phyloP scores from a whole-genome alignment of 108 stramenopile species.

The Pseudonitzschia pungens region DNA sequence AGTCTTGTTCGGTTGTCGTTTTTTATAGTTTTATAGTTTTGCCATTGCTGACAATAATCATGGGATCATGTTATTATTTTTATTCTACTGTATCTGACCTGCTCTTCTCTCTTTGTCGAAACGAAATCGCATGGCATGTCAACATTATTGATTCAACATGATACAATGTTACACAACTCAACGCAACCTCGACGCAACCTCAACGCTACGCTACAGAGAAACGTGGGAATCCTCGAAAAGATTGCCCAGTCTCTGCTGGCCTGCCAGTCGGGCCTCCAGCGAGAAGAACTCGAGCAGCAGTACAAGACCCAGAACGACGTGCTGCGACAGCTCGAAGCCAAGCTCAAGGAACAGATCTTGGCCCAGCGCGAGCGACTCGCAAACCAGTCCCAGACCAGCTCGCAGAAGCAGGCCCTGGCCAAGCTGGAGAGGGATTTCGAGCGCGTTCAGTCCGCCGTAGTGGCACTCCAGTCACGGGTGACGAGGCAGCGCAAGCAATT shows the following conservation, averaged over 20 bases:
- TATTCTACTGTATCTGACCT: too few species aligned
- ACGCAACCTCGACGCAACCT: not conserved
- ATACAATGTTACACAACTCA: too few species aligned
- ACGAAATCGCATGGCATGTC: not conserved
- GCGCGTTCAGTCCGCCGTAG: slow-evolving; percentile 41
- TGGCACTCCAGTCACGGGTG: slow-evolving; percentile 20
- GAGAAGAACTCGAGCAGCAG: slow-evolving; percentile 68
- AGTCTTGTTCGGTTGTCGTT: too few species aligned
- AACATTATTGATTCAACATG: too few species aligned
- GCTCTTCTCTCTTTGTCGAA: too few species aligned
- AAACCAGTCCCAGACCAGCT: slow-evolving; percentile 25
- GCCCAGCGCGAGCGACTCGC: slow-evolving; percentile 27
- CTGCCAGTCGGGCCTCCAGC: slow-evolving; percentile 5
- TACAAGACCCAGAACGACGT: slow-evolving; percentile 77
- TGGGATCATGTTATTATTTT: too few species aligned
- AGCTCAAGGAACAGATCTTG: slow-evolving; percentile 50
- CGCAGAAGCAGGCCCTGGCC: slow-evolving; percentile 29
- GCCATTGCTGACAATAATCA: too few species aligned
- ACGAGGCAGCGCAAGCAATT: slow-evolving; percentile 32
- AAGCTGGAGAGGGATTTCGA: slow-evolving; percentile 79
- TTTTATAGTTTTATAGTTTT: too few species aligned
- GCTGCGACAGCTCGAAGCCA: slow-evolving; percentile 55
- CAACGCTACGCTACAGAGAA: slow-evolving; percentile 39
- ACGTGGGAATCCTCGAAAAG: slow-evolving; percentile 79
- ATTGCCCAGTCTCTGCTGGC: slow-evolving; percentile 54